Conservation (phyloP, 495 filamentous ascomycete genomes). For the Beverwykella pulmonaria region DNA sequence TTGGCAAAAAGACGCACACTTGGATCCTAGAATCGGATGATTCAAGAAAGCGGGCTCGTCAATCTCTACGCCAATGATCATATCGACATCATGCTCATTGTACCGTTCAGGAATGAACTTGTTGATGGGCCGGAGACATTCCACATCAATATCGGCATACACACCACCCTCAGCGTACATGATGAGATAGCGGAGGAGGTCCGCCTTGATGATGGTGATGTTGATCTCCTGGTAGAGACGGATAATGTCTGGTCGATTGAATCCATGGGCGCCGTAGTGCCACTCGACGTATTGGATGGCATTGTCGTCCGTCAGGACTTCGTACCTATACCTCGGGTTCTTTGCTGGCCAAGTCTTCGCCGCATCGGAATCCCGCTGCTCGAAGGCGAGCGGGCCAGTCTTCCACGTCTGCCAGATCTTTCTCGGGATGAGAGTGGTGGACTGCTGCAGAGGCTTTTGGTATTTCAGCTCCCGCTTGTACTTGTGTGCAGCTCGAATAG, state of each 20-base stretch:
- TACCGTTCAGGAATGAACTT: slow-evolving; percentile 51
- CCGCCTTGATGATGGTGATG: slow-evolving; percentile 60
- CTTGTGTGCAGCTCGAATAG: slow-evolving; percentile 26
- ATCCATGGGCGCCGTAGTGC: slow-evolving; percentile 59
- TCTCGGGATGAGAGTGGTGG: slow-evolving; percentile 45
- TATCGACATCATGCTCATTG: slow-evolving; percentile 55
- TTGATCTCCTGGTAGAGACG: slow-evolving; percentile 59
- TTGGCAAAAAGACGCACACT: slow-evolving; percentile 66
- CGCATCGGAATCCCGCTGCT: slow-evolving; percentile 55
- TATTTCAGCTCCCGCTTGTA: slow-evolving; percentile 32
- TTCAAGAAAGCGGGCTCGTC: slow-evolving; percentile 63
- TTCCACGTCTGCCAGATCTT: slow-evolving; percentile 75
- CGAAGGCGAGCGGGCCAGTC: slow-evolving; percentile 60
- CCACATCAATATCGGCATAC: slow-evolving; percentile 56
- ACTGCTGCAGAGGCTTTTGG: slow-evolving; percentile 21
- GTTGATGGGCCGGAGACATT: slow-evolving; percentile 50
- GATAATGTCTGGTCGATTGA: slow-evolving; percentile 64
- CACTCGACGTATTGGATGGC: slow-evolving; percentile 61
- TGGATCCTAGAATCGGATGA: slow-evolving; percentile 63
- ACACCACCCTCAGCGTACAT: slow-evolving; percentile 58
- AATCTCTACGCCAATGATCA: slow-evolving; percentile 68
- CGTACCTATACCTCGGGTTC: slow-evolving; percentile 64
- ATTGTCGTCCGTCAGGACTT: slow-evolving; percentile 66
- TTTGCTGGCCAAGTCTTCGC: slow-evolving; percentile 61
- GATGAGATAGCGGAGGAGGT: slow-evolving; percentile 58